These are phyloP conservation scores for Phytophthora rubi DNA, from an alignment of 352 stramenopile genomes.

Conservation along the genomic window DNA sequence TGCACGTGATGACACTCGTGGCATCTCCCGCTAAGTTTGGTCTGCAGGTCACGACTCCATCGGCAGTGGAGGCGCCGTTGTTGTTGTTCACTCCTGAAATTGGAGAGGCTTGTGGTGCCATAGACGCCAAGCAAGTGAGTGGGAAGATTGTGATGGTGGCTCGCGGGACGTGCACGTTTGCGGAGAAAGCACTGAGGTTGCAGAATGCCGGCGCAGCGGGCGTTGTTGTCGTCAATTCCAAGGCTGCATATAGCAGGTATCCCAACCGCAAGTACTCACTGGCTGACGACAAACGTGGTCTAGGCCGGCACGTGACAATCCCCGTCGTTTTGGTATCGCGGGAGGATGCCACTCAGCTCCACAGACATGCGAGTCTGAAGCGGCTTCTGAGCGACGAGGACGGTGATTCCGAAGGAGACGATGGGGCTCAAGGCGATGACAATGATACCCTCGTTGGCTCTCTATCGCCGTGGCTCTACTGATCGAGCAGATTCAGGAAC, in stretches of 20 bases:
- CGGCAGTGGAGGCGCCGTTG: constrained; percentile 64
- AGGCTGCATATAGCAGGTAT: constrained; percentile 43
- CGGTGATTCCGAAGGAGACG: neutral
- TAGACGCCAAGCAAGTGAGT: constrained; percentile 39
- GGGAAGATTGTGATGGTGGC: constrained; percentile 75
- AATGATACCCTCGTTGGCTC: constrained; percentile 43
- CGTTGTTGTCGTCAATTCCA: constrained; percentile 79
- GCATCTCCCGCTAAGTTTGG: constrained; percentile 77
- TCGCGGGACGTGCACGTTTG: constrained; percentile 79
- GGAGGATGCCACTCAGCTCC: constrained; percentile 57
- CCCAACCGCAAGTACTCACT: constrained; percentile 70
- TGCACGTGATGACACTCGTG: constrained; percentile 72
- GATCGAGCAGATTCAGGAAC: neutral
- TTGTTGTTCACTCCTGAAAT: constrained; percentile 48
- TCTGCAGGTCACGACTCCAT: constrained; percentile 43
- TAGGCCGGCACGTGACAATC: constrained; percentile 61
- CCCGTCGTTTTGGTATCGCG: constrained; percentile 72
- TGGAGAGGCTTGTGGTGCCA: constrained; percentile 53
- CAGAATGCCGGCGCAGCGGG: constrained; percentile 62
- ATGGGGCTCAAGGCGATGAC: constrained; percentile 1
- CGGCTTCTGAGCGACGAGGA: constrained; percentile 18
- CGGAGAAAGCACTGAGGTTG: constrained; percentile 72
- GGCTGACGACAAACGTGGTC: constrained; percentile 54
- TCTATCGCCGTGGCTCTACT: constrained; percentile 74
- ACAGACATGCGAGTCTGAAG: constrained; percentile 37